Evolutionary conservation across 2,329 filamentous ascomycete species (phyloP), one percentile per base, ranked within the genome.

Genomic region (Aspergillus sp.): DNA sequence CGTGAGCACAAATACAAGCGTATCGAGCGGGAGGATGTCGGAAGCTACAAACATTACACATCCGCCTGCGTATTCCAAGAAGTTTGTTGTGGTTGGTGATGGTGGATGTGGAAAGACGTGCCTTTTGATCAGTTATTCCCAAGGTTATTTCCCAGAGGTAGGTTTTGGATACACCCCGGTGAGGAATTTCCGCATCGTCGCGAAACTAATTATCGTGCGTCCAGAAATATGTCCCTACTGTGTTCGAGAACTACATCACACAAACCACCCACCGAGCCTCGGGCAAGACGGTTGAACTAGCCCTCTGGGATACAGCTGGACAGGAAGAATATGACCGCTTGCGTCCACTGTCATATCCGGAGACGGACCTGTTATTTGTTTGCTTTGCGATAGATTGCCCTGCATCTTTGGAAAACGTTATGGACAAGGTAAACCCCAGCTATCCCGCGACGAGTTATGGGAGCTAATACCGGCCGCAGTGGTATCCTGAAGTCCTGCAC

Each of bases 211-310:
- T 47, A 50, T 19, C 15, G 19, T 3, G 17, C 21, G 23, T 52
- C 47, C 72, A 99, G 95, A 98, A 97, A 98, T 99, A 99, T 72
- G 95, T 99, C 43, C 95, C 95, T 4, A 99, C 95, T 2, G 95
- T 99, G 55, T 99, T 99, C 77, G 95, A 99, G 76, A 99, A 99
- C 83, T 99, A 99, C 86, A 98, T 99, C 80, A 97, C 95, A 57
- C 94, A 97, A 78, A 96, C 94, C 59, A 90, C 89, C 62, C 95
- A 99, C 80, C 87, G 88, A 66, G 87, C 88, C 48, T 91, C 90
- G 12, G 93, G 94, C 73, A 98, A 97, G 84, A 93, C 90, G 60
- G 92, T 99, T 68, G 95, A 99, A 81, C 87, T 99, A 63, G 95
- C 95, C 43, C 85, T 99, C 55, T 99, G 95, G 95, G 95, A 99